Percentiles rank a stretch among this genome's conserved stretches.
Conservation (phyloP, 2,329 filamentous ascomycete species). For the Cordyceps cateniannulata region DNA sequence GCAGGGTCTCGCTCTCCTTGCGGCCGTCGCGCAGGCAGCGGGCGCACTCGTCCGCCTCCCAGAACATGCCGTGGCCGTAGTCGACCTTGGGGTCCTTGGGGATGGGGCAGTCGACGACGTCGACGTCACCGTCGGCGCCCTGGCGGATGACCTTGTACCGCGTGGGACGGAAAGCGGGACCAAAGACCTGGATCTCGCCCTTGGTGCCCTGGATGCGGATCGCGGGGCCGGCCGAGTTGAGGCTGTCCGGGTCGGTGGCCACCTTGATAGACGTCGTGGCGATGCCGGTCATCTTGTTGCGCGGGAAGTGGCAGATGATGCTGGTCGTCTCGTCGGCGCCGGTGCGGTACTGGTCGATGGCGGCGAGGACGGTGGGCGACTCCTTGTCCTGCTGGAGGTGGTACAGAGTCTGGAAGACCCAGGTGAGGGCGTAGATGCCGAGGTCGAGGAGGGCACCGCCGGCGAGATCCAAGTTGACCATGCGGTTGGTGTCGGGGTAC, state of each 20-base stretch:
- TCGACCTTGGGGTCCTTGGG: slow-evolving; percentile 42
- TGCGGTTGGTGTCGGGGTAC: slow-evolving; percentile 59
- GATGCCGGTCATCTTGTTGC: slow-evolving; percentile 62
- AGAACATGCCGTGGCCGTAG: slow-evolving; percentile 79
- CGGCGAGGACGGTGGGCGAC: slow-evolving; percentile 59
- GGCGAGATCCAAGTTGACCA: slow-evolving; percentile 76
- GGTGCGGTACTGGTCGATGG: slow-evolving; percentile 66
- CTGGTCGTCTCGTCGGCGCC: slow-evolving; percentile 74
- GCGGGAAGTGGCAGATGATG: slow-evolving; percentile 70
- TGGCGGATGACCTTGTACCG: slow-evolving; percentile 57
- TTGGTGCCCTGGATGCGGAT: slow-evolving; percentile 75
- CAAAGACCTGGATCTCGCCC: slow-evolving; percentile 76
- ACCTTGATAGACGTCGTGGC: slow-evolving; percentile 61
- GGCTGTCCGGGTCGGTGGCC: slow-evolving; percentile 53
- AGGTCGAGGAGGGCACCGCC: slow-evolving; percentile 79
- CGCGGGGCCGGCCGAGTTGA: slow-evolving; percentile 54
- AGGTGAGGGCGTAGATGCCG: slow-evolving; percentile 83
- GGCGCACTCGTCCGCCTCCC: slow-evolving; percentile 76
- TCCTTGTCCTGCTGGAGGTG: slow-evolving; percentile 69
- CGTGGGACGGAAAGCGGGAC: slow-evolving; percentile 63
- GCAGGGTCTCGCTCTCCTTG: slow-evolving; percentile 65
- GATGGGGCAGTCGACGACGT: slow-evolving; percentile 47
- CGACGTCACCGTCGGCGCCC: slow-evolving; percentile 35
- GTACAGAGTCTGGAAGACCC: slow-evolving; percentile 86
- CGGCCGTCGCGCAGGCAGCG: slow-evolving; percentile 69